These are phyloP conservation scores for Bertia moriformis DNA, from an alignment of 2,329 filamentous ascomycete genomes.

Conservation along the genomic window DNA sequence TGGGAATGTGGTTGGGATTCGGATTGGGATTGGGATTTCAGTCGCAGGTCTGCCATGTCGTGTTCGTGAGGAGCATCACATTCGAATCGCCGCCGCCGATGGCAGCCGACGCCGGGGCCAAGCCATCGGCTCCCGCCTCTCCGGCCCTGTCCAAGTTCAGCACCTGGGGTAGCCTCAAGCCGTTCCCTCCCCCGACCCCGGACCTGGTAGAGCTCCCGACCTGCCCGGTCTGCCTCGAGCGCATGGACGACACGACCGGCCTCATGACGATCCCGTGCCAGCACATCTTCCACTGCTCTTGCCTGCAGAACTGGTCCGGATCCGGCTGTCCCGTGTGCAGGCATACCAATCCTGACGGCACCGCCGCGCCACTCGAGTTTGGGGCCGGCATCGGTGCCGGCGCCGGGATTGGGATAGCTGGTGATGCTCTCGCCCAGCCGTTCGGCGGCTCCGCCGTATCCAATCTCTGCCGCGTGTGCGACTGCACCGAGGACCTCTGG, in stretches of 20 bases:
- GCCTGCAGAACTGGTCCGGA: slow-evolving; percentile 89
- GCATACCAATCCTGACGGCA: slow-evolving; percentile 57
- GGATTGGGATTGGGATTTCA: slow-evolving; percentile 21
- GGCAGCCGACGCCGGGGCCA: slow-evolving; percentile 37
- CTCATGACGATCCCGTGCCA: slow-evolving; percentile 92
- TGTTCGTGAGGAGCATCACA: slow-evolving; percentile 83
- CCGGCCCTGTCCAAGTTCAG: slow-evolving; percentile 18
- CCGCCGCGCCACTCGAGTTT: slow-evolving; percentile 12
- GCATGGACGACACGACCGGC: slow-evolving; percentile 95
- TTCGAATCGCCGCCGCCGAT: slow-evolving; percentile 50
- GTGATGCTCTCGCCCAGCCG: slow-evolving; percentile 26
- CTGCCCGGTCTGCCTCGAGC: slow-evolving; percentile 87
- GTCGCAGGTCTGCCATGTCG: slow-evolving; percentile 88
- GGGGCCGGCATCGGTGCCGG: slow-evolving; percentile 10
- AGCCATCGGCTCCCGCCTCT: slow-evolving; percentile 49
- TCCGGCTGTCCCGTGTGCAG: slow-evolving; percentile 88
- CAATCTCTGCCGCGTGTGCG: slow-evolving; percentile 70
- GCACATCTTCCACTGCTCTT: slow-evolving; percentile 94
- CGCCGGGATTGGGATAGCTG: too few relatives aligned
- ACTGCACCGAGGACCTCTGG: slow-evolving; percentile 73
- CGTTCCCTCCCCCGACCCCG: slow-evolving; percentile 57
- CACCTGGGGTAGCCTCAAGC: slow-evolving; percentile 32
- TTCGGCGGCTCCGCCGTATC: slow-evolving; percentile 44
- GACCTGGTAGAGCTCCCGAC: slow-evolving; percentile 83
- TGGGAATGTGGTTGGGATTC: too few relatives aligned